Conservation (phyloP, 164 flowering plant species). For the Chimonanthus salicifolius region DNA sequence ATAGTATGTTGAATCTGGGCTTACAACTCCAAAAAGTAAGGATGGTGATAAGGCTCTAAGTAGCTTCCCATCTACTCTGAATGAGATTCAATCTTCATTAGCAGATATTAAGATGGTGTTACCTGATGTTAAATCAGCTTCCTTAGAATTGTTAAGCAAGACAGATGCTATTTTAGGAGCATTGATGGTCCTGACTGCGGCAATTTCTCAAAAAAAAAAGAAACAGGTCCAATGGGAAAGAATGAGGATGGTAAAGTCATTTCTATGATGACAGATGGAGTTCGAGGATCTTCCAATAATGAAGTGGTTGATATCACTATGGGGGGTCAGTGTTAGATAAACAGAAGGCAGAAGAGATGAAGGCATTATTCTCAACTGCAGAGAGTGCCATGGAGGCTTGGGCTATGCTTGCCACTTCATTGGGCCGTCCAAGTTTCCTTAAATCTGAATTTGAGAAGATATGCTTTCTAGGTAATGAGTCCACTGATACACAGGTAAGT, state of each 20-base stretch:
- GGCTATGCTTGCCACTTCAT: constrained; percentile 94
- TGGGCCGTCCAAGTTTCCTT: constrained; percentile 91
- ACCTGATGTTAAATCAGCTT: constrained; percentile 69
- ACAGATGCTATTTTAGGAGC: constrained; percentile 33
- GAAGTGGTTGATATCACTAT: constrained; percentile 14
- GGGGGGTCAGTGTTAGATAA: constrained; percentile 40
- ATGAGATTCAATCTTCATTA: constrained; percentile 40
- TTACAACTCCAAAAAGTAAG: constrained; percentile 50
- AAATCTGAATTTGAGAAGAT: constrained; percentile 97
- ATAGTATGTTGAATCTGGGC: constrained; percentile 80
- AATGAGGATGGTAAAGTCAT: constrained; percentile 19
- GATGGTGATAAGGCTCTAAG: constrained; percentile 23
- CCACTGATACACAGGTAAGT: constrained; percentile 88
- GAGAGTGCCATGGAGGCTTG: constrained; percentile 99
- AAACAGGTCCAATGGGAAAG: constrained; percentile 18
- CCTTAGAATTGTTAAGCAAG: constrained; percentile 39
- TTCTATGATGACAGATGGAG: constrained; percentile 17
- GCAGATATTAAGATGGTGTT: constrained; percentile 72
- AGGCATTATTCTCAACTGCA: constrained; percentile 71
- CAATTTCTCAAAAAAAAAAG: constrained; percentile 51
- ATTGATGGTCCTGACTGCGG: constrained; percentile 58
- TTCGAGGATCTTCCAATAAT: constrained; percentile 6
- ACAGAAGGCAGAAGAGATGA: constrained; percentile 79
- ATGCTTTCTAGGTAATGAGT: constrained; percentile 76
- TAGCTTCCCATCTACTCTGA: constrained; percentile 17